A percentile compares a stretch with the other conserved stretches of the same genome.
Conservation (phyloP, 345 rosid genomes). For the Eutrema japonicum region DNA sequence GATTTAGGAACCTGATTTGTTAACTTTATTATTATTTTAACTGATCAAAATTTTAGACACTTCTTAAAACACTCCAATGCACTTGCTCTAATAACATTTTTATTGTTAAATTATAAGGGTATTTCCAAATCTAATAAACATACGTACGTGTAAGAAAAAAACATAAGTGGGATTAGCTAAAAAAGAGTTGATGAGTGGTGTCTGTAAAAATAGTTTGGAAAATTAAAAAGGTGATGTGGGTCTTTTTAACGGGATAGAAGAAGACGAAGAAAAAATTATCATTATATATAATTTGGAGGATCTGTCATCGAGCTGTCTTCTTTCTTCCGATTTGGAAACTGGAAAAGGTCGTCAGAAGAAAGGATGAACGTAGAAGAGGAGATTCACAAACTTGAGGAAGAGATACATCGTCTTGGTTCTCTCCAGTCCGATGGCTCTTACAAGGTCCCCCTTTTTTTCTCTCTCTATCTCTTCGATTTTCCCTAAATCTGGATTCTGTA, state of each 20-base stretch:
- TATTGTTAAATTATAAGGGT: neutral
- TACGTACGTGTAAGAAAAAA: neutral
- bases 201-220: neutral
- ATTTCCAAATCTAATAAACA: neutral
- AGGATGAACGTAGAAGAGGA: slow-evolving; percentile 91
- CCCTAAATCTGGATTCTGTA: slow-evolving; percentile 4
- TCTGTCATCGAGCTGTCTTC: slow-evolving; percentile 14
- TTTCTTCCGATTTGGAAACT: neutral
- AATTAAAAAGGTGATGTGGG: neutral
- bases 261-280: neutral
- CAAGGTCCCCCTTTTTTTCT: slow-evolving; percentile 51
- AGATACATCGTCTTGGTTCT: slow-evolving; percentile 81
- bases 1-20: too few relatives aligned
- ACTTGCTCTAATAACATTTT: too few relatives aligned
- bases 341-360: neutral
- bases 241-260: neutral
- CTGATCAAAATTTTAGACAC: too few relatives aligned
- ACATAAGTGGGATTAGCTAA: neutral
- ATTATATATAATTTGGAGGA: neutral
- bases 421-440: slow-evolving; percentile 85
- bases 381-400: slow-evolving; percentile 77
- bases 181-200: too few relatives aligned
- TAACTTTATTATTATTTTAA: too few relatives aligned
- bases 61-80: too few relatives aligned
- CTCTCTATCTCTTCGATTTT: slow-evolving; percentile 8